A percentile compares a stretch with the other conserved stretches of the same genome.
These are phyloP conservation scores for Lyophyllum semitale DNA, from an alignment of 768 basidiomycete genomes.

Conservation along the genomic window DNA sequence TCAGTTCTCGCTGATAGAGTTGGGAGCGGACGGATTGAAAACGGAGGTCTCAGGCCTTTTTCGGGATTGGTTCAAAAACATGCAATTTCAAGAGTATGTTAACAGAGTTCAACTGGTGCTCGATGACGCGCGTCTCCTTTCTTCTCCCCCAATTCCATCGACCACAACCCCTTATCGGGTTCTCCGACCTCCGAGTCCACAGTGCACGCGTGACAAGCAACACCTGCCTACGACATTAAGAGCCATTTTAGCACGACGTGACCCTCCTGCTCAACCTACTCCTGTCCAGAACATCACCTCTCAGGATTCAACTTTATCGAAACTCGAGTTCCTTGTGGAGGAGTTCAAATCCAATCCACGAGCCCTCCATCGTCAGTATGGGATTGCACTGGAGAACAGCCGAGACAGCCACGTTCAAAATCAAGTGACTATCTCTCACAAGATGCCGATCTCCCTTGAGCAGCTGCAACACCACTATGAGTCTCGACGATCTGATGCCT, in stretches of 20 bases:
- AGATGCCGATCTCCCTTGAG: background rate
- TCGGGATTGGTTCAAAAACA: conserved; percentile 14
- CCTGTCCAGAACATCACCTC: too few relatives aligned
- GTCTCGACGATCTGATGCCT: background rate
- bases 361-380: background rate
- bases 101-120: conserved; percentile 14
- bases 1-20: background rate
- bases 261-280: too few relatives aligned
- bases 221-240: background rate
- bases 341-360: background rate
- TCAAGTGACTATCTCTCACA: background rate
- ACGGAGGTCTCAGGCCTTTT: conserved; percentile 1
- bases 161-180: background rate
- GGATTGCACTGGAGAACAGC: background rate
- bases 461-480: background rate
- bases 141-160: background rate
- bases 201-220: background rate
- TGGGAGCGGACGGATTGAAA: background rate
- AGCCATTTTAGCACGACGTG: too few relatives aligned
- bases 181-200: background rate
- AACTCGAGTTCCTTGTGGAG: background rate
- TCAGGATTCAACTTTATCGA: too few relatives aligned
- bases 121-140: background rate
- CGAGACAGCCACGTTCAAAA: background rate
- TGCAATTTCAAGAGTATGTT: conserved; percentile 13